These are phyloP conservation scores for Picea glauca DNA, from an alignment of 75 land plant species.

Conservation along the genomic window DNA sequence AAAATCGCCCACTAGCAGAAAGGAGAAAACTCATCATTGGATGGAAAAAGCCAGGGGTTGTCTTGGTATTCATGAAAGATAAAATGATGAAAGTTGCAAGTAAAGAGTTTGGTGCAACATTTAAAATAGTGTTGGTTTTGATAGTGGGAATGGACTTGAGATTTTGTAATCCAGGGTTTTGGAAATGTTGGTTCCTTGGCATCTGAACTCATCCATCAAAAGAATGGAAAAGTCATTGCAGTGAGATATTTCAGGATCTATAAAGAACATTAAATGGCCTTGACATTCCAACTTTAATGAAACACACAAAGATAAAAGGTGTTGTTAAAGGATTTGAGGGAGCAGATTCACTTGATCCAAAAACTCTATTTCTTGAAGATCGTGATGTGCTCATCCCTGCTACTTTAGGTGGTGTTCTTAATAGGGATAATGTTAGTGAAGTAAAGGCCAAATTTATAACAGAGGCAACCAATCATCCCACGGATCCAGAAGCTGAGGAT, in stretches of 20 bases:
- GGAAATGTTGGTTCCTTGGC: slow-evolving; percentile 21
- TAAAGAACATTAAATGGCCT: slow-evolving; percentile 5
- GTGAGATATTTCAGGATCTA: slow-evolving; percentile 17
- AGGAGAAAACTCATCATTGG: no score
- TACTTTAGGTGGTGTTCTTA: slow-evolving; percentile 23
- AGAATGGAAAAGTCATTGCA: slow-evolving; percentile 13
- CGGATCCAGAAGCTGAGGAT: slow-evolving; percentile 89
- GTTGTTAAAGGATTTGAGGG: slow-evolving; percentile 9
- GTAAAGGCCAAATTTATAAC: no score
- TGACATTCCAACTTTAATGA: slow-evolving; percentile 4
- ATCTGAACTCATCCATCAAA: slow-evolving; percentile 7
- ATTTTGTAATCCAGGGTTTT: slow-evolving; percentile 9
- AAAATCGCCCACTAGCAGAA: no score
- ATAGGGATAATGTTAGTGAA: background rate
- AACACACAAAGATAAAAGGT: background rate
- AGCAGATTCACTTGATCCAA: slow-evolving; percentile 9
- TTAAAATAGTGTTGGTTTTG: no score
- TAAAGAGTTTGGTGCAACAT: no score
- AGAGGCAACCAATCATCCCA: slow-evolving; percentile 58
- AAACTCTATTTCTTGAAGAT: background rate
- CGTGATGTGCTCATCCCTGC: slow-evolving; percentile 23
- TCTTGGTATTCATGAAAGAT: no score
- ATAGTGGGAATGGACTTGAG: no score
- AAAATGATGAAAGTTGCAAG: no score
- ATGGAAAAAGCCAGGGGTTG: no score